Evolutionary conservation across 257 asterid genomes (phyloP), one percentile per base, ranked within the genome.

Genomic region (Capsicum chinense): DNA sequence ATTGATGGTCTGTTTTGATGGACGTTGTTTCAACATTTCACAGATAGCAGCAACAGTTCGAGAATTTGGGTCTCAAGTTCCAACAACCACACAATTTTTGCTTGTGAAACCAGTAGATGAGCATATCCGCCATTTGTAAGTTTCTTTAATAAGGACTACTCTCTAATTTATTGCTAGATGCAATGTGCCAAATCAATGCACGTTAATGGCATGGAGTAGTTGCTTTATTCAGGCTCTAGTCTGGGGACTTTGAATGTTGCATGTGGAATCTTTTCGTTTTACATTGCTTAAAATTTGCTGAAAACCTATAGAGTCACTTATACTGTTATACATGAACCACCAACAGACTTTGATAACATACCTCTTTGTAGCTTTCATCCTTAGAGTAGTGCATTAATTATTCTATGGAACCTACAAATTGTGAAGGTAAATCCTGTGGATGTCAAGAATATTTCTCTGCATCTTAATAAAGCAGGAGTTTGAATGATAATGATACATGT

Each of bases 121-220:
- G 73, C 92, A 90, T 86, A 90, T 91, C 79, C 90, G 85, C 78
- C 87, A 85, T 88, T 83, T 88, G 99, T 96, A 89, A 90, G 98
- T 88, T 64, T 83, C 88, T 82, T 71, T 21, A 60, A 69, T 83
- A 79, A 59, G 68, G 59, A 79, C 39, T 54, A 66, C 58, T 84
- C 73, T 70, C 42, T 82, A 48, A 56, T 83, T 69, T 48, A 82
- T 48, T 15, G 67, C 16, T 17, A 68, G 80, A 83, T 74, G 2
- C 48, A 54, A 76, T 76, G 21, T 76, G 63, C 63, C 48, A 1
- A 9, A 52, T 52, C 81, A 52, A 76, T 33, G 63, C 64, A 54
- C 64, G 26, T 54, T 33, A 78, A 54, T 78, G 47, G 82, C 82
- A 54, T 14, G 50, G 50, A 54, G 82, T 33, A 15, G 64, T 78